Percentiles rank a stretch among this genome's conserved stretches.
Evolutionary conservation across 768 basidiomycete genomes (phyloP).

Genomic region (Auricularia heimuer): DNA sequence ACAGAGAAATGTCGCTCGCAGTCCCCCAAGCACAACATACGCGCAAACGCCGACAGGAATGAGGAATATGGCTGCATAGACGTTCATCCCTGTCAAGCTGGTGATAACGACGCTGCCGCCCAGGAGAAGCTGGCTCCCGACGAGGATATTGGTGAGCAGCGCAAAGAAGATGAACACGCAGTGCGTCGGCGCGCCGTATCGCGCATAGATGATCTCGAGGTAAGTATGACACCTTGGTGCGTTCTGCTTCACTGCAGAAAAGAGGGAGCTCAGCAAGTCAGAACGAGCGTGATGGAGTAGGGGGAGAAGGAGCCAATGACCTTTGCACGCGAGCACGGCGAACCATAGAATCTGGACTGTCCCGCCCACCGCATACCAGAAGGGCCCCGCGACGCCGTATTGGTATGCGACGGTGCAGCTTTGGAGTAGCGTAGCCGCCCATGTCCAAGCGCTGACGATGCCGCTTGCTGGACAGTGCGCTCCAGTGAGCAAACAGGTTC

Average conservation of each 20-base stretch:
- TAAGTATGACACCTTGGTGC: conserved; percentile 50
- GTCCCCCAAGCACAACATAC: conserved; percentile 28
- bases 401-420: conserved; percentile 41
- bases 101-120: conserved; percentile 39
- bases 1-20: conserved; percentile 26
- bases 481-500: background rate
- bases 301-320: background rate
- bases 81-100: conserved; percentile 36
- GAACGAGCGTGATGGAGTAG: background rate
- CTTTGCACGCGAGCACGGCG: conserved; percentile 24
- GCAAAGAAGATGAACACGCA: conserved; percentile 44
- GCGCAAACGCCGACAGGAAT: conserved; percentile 35
- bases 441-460: conserved; percentile 43
- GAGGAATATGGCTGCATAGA: conserved; percentile 34
- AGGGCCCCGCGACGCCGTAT: background rate
- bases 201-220: conserved; percentile 43
- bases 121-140: conserved; percentile 40
- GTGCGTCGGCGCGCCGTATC: conserved; percentile 39
- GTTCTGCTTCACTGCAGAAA: conserved; percentile 38
- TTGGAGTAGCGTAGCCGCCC: conserved; percentile 47
- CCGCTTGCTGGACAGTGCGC: background rate
- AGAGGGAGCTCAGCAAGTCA: background rate
- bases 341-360: conserved; percentile 47
- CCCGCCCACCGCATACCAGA: conserved; percentile 40
- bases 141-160: conserved; percentile 40